Percentiles rank a stretch among this genome's conserved stretches.
These are phyloP conservation scores for Dryas drummondii DNA, from an alignment of 306 rosid genomes.

Conservation along the genomic window DNA sequence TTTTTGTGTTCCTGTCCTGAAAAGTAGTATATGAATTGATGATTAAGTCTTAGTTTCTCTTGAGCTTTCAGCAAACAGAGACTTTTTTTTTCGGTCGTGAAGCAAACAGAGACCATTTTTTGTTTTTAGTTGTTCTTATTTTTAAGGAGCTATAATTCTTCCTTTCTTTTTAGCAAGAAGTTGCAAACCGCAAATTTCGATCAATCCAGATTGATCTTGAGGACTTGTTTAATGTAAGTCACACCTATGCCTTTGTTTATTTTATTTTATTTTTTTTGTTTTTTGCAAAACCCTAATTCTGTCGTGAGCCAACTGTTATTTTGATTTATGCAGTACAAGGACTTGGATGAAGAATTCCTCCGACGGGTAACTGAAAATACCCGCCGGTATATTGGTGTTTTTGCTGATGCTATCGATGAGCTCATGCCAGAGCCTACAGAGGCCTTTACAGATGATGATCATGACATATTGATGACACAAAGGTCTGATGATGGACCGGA, in stretches of 20 bases:
- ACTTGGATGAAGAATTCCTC: constrained; percentile 78
- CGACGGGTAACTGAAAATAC: constrained; percentile 84
- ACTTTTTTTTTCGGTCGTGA: no score
- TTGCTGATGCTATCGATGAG: constrained; percentile 78
- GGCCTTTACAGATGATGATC: constrained; percentile 85
- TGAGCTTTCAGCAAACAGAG: no score
- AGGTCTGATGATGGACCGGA: constrained; percentile 85
- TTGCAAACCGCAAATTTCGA: constrained; percentile 75
- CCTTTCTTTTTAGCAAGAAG: constrained; percentile 65
- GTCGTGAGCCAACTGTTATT: neutral
- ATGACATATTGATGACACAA: constrained; percentile 93
- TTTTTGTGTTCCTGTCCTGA: no score
- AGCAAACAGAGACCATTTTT: no score
- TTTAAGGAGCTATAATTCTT: constrained; percentile 18
- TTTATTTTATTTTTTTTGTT: neutral
- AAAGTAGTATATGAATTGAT: no score
- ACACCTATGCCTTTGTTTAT: neutral
- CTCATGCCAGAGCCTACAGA: constrained; percentile 86
- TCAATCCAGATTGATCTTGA: constrained; percentile 80
- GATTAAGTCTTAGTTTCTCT: no score
- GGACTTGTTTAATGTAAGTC: constrained; percentile 64
- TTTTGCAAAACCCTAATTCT: neutral
- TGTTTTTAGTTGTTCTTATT: neutral
- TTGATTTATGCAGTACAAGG: constrained; percentile 60
- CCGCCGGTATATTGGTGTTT: constrained; percentile 70